A percentile compares a stretch with the other conserved stretches of the same genome.
Evolutionary conservation across 2,329 filamentous ascomycete species (phyloP).

Genomic region (Alternaria gansuensis): DNA sequence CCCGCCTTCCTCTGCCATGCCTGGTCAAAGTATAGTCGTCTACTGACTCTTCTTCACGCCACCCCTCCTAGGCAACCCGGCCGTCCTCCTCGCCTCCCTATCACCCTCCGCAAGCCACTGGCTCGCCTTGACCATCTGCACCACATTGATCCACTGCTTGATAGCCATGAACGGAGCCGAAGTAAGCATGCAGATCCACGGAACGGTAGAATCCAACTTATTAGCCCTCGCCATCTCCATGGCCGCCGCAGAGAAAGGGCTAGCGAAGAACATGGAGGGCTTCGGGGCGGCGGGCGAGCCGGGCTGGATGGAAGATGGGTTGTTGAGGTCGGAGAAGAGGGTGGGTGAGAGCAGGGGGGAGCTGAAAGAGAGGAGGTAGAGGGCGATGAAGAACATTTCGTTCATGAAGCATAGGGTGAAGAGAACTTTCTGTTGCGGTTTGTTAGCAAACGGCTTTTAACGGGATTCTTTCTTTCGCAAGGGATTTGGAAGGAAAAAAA

Average conservation of each 20-base stretch:
- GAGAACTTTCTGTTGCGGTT: conserved; percentile 73
- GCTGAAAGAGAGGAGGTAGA: conserved; percentile 97
- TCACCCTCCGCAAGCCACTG: conserved; percentile 95
- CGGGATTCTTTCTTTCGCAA: no score
- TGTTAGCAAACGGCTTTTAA: conserved; percentile 23
- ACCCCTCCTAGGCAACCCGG: conserved; percentile 51
- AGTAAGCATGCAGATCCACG: conserved; percentile 81
- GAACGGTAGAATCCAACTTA: conserved; percentile 71
- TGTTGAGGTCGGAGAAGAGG: conserved; percentile 70
- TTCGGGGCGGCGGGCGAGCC: conserved; percentile 74
- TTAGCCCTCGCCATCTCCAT: conserved; percentile 91
- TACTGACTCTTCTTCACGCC: conserved; percentile 40
- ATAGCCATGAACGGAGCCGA: conserved; percentile 86
- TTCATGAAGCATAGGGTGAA: conserved; percentile 92
- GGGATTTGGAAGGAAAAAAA: no score
- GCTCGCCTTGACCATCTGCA: conserved; percentile 93
- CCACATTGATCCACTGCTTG: conserved; percentile 93
- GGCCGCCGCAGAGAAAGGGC: conserved; percentile 90
- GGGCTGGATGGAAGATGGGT: conserved; percentile 63
- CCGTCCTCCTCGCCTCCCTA: conserved; percentile 65
- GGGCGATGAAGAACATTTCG: conserved; percentile 96
- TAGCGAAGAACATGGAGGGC: conserved; percentile 80
- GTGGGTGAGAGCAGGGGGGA: conserved; percentile 88
- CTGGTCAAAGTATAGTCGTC: background rate
- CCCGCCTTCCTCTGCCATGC: background rate